Evolutionary conservation across 2,329 filamentous ascomycete species (phyloP), one percentile per base, ranked within the genome.

Genomic region (Pseudohalonectria lignicola): DNA sequence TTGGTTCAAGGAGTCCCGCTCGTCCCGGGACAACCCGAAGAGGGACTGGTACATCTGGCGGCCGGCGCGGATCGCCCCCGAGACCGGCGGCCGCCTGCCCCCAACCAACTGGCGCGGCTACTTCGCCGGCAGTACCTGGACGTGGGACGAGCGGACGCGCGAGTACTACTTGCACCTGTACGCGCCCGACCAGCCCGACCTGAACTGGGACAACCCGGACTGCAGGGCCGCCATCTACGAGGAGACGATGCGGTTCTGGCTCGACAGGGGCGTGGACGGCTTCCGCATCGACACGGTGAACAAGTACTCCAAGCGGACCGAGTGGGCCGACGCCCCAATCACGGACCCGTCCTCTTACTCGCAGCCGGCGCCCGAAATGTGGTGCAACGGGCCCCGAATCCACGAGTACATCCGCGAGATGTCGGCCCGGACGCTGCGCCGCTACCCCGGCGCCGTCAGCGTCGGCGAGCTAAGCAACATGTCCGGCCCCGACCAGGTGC

Each of bases 151-250:
- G 46, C 53, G 59, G n/a, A 85, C 82, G 0, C 66, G 69, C 34
- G 80, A 88, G 56, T 88, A 86, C 55, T 88, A 86, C 49, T 71
- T 88, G 0, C 77, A 82, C 43, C 67, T 92, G 10, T 93, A 86
- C 54, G 76, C 79, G 3, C 18, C 11, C 15, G 76, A 84, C 45
- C 85, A 90, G 53, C 85, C 86, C 0, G 86, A 92, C 48, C 66
- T 92, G n/a, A 92, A 92, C 59, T 92, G 84, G 83, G 82, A 88
- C 51, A 82, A 80, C 41, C 66, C 67, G 0, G 74, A 71, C 9
- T 74, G 82, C 0, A 71, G 83, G 13, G 61, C 73, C 33, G 84
- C 82, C 4, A 76, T 88, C 4, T 83, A 86, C 54, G 68, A 79
- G 21, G 70, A 73, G 13, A 69, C 81, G 5, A 82, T 88, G 72